A percentile compares a stretch with the other conserved stretches of the same genome.
phyloP scores from a whole-genome alignment of 352 stramenopile genomes.

The Phytophthora macrochlamydospora region DNA sequence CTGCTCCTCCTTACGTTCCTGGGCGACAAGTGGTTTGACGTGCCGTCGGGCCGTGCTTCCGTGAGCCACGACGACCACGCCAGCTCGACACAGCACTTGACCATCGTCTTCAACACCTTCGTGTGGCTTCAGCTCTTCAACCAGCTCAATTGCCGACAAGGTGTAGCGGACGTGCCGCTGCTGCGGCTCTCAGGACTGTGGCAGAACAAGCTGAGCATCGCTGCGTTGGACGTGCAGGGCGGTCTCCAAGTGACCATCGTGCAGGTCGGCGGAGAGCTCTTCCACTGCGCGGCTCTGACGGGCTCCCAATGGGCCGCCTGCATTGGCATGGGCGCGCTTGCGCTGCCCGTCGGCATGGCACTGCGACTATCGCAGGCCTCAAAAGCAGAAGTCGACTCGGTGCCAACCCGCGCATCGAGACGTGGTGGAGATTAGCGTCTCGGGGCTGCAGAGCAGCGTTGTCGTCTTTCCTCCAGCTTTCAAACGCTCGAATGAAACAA shows the following conservation, averaged over 20 bases:
- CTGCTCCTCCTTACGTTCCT: slow-evolving; percentile 86
- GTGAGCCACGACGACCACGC: slow-evolving; percentile 55
- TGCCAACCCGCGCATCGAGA: neutral
- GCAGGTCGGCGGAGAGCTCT: slow-evolving; percentile 82
- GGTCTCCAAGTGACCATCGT: slow-evolving; percentile 93
- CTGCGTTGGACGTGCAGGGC: slow-evolving; percentile 86
- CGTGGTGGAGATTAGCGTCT: too few relatives aligned
- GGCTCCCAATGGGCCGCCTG: slow-evolving; percentile 48
- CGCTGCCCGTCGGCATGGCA: slow-evolving; percentile 43
- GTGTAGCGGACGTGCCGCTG: slow-evolving; percentile 80
- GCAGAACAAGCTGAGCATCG: slow-evolving; percentile 90
- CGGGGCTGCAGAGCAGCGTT: too few relatives aligned
- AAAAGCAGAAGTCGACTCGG: neutral
- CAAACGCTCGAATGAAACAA: too few relatives aligned
- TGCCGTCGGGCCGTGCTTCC: slow-evolving; percentile 37
- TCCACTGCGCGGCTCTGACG: slow-evolving; percentile 48
- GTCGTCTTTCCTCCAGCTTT: too few relatives aligned
- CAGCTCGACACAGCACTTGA: slow-evolving; percentile 90
- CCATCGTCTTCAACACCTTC: slow-evolving; percentile 97
- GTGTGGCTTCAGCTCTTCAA: slow-evolving; percentile 95
- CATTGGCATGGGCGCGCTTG: slow-evolving; percentile 43
- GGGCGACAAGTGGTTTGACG: slow-evolving; percentile 58
- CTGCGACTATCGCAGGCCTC: slow-evolving; percentile 28
- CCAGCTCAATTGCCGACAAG: slow-evolving; percentile 72
- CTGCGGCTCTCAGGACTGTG: slow-evolving; percentile 93